Percentiles rank a stretch among this genome's conserved stretches.
Evolutionary conservation across 805 yeast species (phyloP).

Genomic region (Candida nitratophila): DNA sequence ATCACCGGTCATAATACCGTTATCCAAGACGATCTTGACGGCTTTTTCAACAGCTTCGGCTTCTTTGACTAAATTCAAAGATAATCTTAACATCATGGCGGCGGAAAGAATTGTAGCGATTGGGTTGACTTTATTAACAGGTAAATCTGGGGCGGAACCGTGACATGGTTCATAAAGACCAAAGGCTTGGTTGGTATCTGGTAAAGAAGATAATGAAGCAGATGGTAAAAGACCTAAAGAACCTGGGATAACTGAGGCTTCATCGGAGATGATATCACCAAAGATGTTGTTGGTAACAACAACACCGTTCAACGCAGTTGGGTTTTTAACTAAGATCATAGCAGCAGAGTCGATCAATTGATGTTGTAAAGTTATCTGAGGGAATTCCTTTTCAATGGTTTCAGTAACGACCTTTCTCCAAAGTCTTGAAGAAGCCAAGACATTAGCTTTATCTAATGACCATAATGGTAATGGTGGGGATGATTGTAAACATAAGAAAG

Average conservation of each 20-base stretch:
- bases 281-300: slow-evolving; percentile 94
- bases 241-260: slow-evolving; percentile 97
- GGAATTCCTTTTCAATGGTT: slow-evolving; percentile 83
- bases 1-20: slow-evolving; percentile 87
- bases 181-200: slow-evolving; percentile 89
- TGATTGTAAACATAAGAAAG: slow-evolving; percentile 87
- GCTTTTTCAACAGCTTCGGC: slow-evolving; percentile 88
- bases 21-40: slow-evolving; percentile 72
- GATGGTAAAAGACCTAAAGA: slow-evolving; percentile 94
- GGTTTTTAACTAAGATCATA: slow-evolving; percentile 90
- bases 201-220: slow-evolving; percentile 94
- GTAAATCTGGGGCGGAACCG: slow-evolving; percentile 96
- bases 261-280: slow-evolving; percentile 97
- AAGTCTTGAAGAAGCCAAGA: slow-evolving; percentile 88
- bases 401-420: slow-evolving; percentile 94
- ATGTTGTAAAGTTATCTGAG: slow-evolving; percentile 78
- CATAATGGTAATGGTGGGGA: slow-evolving; percentile 92
- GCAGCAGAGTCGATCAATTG: slow-evolving; percentile 98
- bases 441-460: slow-evolving; percentile 97
- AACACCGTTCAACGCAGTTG: slow-evolving; percentile 87
- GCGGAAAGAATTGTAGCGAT: slow-evolving; percentile 91
- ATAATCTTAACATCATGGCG: slow-evolving; percentile 94
- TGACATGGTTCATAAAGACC: slow-evolving; percentile 98
- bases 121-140: slow-evolving; percentile 85
- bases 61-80: slow-evolving; percentile 74